Conservation (phyloP, 164 flowering plant genomes). For the Tetrastigma voinierianum region DNA sequence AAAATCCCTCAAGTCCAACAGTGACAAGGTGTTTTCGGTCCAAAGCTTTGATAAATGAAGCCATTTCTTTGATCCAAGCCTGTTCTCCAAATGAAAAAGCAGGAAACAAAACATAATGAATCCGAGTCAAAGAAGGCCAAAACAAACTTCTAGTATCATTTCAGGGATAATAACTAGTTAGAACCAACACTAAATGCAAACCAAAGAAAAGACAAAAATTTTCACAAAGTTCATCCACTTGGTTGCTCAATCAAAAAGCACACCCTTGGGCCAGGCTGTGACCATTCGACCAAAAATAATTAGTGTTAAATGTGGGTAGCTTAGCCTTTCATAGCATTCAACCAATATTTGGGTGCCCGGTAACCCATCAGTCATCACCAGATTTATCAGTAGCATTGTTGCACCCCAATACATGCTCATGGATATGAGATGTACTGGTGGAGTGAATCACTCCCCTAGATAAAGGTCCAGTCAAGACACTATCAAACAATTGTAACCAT, state of each 20-base stretch:
- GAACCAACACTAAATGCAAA: not conserved
- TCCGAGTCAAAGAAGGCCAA: conserved; percentile 1
- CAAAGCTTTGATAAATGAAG: conserved; percentile 50
- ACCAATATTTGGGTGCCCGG: too few relatives aligned
- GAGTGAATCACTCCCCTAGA: too few relatives aligned
- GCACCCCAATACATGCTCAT: too few relatives aligned
- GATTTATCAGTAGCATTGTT: too few relatives aligned
- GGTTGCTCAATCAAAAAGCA: not conserved
- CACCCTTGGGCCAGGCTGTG: too few relatives aligned
- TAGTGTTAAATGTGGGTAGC: too few relatives aligned
- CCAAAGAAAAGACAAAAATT: not conserved
- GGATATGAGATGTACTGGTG: too few relatives aligned
- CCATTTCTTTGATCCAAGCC: conserved; percentile 68
- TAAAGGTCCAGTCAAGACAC: too few relatives aligned
- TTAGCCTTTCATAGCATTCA: too few relatives aligned
- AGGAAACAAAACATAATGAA: not conserved
- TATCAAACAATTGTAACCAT: not conserved
- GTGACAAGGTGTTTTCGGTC: conserved; percentile 63
- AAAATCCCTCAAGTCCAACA: conserved; percentile 70
- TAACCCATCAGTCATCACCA: too few relatives aligned
- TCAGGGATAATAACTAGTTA: not conserved
- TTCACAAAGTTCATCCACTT: not conserved
- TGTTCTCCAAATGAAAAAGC: conserved; percentile 11
- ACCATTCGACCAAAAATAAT: too few relatives aligned
- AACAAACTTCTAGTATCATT: not conserved